Base-by-base conservation (phyloP, 2,329 filamentous ascomycete species). In the Daldinia sp. region DNA sequence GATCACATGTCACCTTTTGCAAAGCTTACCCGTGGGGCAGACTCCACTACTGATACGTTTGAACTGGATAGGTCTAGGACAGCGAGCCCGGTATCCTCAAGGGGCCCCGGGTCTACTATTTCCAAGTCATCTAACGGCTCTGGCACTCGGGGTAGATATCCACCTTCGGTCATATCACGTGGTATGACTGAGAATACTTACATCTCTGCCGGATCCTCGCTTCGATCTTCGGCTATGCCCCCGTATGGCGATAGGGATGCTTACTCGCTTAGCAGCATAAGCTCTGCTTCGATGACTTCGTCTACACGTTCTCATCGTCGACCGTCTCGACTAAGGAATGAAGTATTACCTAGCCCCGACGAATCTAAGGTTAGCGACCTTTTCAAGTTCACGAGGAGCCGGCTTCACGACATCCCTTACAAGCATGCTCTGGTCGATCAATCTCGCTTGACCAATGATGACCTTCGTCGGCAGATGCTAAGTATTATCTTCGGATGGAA, bases 401-500 rank as follows among this genome's bases (percentile, higher is more conserved):
- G 94, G 13, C 81, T 98, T 5, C 90, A 87, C 64, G 93, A 97
- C 67, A 87, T 97, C 3, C 89, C 92, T 0, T 96, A 96, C 74
- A 89, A 90, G 70, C 87, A 90, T 48, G 87, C 89, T 0, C 83
- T 87, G 1, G 70, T 82, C 11, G 85, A 90, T 67, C 83, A 87
- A 57, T 77, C 80, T 2, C 84, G 83, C 25, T 78, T 92, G 21
- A 91, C 90, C 2, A 89, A 89, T 63, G 90, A 97, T 69, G 90
- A 96, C 68, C 83, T 97, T 43, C 88, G 94, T 48, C 85, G 85
- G 47, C 94, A 97, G 76, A 97, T 99, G 94, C 84, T 99, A 3
- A 92, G 85, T 69, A 90, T 94, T 4, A 93, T 99, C 1, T 99
- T 99, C 76, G 95, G 95, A 2, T 99, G 95, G 94, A 89, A 94